Evolutionary conservation across 1,284 basidiomycete genomes (phyloP).

Genomic region (Spongispora temasekensis): DNA sequence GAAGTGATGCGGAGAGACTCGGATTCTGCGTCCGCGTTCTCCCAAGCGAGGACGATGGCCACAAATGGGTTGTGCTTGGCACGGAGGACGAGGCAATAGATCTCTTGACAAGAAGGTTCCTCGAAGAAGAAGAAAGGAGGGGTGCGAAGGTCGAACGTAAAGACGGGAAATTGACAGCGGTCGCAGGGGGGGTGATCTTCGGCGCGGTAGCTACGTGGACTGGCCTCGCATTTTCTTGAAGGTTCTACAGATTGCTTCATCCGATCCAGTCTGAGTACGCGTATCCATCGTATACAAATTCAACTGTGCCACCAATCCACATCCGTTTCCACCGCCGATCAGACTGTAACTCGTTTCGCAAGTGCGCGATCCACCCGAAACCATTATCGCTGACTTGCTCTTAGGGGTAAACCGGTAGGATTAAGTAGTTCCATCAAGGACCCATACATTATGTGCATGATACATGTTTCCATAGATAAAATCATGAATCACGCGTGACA

Average conservation of each 20-base stretch:
- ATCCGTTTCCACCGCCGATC: conserved; percentile 9
- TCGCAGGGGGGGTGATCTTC: conserved; percentile 38
- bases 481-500: not conserved
- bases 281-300: not conserved
- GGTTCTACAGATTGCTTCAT: not conserved
- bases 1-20: conserved; percentile 41
- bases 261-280: not conserved
- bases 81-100: conserved; percentile 43
- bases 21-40: conserved; percentile 46
- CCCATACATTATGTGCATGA: not conserved
- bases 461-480: conserved; percentile 4
- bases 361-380: not conserved
- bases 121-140: conserved; percentile 37
- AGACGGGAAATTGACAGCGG: conserved; percentile 30
- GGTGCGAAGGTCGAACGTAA: conserved; percentile 16
- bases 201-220: conserved; percentile 41
- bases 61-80: conserved; percentile 50
- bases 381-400: not conserved
- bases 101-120: conserved; percentile 33
- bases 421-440: too few species aligned
- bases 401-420: conserved; percentile 1
- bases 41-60: conserved; percentile 25
- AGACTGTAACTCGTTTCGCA: not conserved
- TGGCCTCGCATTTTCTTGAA: conserved; percentile 37
- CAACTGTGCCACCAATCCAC: not conserved